Evolutionary conservation across 2,329 filamentous ascomycete genomes (phyloP), one percentile per base, ranked within the genome.

Genomic region (Pestalotiopsis sp.): DNA sequence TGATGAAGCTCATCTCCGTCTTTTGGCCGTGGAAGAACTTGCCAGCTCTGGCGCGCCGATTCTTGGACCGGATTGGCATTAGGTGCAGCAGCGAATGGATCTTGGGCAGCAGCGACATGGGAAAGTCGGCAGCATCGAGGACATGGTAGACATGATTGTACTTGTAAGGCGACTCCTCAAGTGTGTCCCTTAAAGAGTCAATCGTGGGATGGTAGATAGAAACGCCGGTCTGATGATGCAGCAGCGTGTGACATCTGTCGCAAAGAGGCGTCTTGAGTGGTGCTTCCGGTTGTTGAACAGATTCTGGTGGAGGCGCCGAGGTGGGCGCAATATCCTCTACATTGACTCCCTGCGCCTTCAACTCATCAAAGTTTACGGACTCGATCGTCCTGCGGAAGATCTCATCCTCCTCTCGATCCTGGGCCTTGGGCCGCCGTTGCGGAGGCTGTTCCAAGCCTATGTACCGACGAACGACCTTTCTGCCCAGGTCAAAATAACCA

Each of bases 101-200:
- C 59, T 90, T 89, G 0, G 94, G 93, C 3, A 98, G 85, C 14
- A 99, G 82, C 1, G 96, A 98, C 88, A 99, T 93, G 23, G 96
- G 96, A 72, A 99, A 98, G 80, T 99, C 96, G 70, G 95, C 96
- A 2, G 96, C 95, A 77, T 99, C 96, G 25, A 99, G 84, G 31
- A 99, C 86, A 80, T 99, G 96, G 78, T 98, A 99, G 70, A 99
- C 91, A 80, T 98, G 93, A 76, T 99, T 98, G 77, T 93, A 89
- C 77, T 93, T 93, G 81, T 97, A 91, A 0, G 95, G 95, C 1
- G 95, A 97, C 79, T 97, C 93, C 66, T 91, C 87, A 66, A 99
- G 92, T 17, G 94, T 97, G 71, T 94, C 91, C 72, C 91, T 90
- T 66, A 99, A 90, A 2, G 93, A 91, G 58, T 94, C 88, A 71